Evolutionary conservation across 2,329 filamentous ascomycete genomes (phyloP).

Genomic region (Pyrenophora graminea): DNA sequence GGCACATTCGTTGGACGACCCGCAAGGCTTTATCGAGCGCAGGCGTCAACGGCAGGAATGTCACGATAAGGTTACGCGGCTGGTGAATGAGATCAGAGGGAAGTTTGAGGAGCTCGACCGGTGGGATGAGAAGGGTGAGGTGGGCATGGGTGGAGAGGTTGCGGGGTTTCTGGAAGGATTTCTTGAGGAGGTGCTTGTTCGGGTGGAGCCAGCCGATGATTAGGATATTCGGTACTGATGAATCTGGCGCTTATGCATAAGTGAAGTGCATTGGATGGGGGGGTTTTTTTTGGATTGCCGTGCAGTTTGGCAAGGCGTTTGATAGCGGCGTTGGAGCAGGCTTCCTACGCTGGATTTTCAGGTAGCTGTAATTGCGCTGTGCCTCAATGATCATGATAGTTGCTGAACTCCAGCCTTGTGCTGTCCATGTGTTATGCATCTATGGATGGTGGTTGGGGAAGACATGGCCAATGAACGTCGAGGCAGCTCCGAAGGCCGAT

Average conservation of each 20-base stretch:
- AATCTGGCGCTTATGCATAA: background rate
- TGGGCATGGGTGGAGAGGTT: conserved; percentile 92
- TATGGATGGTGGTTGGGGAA: background rate
- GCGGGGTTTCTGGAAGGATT: conserved; percentile 88
- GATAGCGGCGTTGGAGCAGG: background rate
- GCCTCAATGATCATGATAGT: background rate
- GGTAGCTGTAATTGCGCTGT: background rate
- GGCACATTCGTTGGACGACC: conserved; percentile 56
- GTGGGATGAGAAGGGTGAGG: conserved; percentile 81
- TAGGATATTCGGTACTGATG: conserved; percentile 8
- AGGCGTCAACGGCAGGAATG: conserved; percentile 58
- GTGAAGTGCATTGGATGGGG: background rate
- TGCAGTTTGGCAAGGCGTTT: conserved; percentile 10
- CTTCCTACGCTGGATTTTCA: background rate
- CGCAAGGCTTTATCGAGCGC: conserved; percentile 54
- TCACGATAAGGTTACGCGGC: conserved; percentile 79
- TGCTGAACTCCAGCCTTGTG: background rate
- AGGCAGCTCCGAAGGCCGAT: conserved; percentile 14
- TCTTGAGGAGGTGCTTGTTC: conserved; percentile 88
- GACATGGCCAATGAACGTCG: conserved; percentile 15
- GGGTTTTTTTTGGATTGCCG: conserved; percentile 1
- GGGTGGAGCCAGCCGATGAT: conserved; percentile 86
- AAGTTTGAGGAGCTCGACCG: conserved; percentile 89
- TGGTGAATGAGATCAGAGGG: conserved; percentile 81
- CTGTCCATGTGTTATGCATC: background rate